These are phyloP conservation scores for Camelina hispida DNA, from an alignment of 345 rosid species.

Conservation along the genomic window DNA sequence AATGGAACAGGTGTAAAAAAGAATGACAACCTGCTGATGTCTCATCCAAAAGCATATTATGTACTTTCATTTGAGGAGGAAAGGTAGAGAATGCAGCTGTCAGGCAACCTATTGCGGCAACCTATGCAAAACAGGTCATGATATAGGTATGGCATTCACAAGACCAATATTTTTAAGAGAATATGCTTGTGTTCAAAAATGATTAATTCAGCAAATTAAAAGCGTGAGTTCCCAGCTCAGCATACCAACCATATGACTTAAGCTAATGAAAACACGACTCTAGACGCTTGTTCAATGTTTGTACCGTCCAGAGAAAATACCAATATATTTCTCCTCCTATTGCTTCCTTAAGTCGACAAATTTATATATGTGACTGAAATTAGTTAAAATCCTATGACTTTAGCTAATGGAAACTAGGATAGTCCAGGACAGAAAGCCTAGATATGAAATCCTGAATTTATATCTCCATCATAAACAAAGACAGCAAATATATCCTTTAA, in stretches of 20 bases:
- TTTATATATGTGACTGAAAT: conserved; percentile 3
- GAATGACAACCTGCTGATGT: conserved; percentile 56
- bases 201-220: conserved; percentile 26
- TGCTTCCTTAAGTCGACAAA: conserved; percentile 21
- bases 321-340: conserved; percentile 12
- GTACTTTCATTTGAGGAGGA: conserved; percentile 61
- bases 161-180: conserved; percentile 9
- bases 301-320: conserved; percentile 12
- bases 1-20: conserved; percentile 13
- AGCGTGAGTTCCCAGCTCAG: conserved; percentile 15
- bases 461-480: conserved; percentile 5
- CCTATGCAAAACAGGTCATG: conserved; percentile 49
- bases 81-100: conserved; percentile 77
- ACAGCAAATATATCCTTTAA: conserved; percentile 25
- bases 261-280: not conserved
- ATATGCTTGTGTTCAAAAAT: conserved; percentile 10
- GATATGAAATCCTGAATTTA: conserved; percentile 9
- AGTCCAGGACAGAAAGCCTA: conserved; percentile 20
- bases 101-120: conserved; percentile 76
- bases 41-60: conserved; percentile 70
- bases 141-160: conserved; percentile 28
- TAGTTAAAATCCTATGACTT: conserved; percentile 15
- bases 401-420: conserved; percentile 22
- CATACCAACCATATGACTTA: not conserved
- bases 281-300: conserved; percentile 14